A percentile compares a stretch with the other conserved stretches of the same genome.
Conservation (phyloP, 2,329 filamentous ascomycete genomes). For the Chaetothyriales sp. region DNA sequence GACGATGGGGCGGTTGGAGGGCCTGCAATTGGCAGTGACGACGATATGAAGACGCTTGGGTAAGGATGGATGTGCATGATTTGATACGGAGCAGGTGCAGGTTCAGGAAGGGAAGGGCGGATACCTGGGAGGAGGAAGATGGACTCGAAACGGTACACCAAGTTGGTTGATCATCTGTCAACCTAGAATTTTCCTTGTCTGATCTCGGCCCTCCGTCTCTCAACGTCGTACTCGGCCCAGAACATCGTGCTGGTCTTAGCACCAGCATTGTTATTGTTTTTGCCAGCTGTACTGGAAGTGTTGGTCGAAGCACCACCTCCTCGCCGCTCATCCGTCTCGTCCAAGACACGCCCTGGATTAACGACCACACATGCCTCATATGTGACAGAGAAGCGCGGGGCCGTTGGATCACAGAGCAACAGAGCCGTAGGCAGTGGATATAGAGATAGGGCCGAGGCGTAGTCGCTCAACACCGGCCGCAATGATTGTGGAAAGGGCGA, state of each 20-base stretch:
- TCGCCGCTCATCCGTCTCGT: slow-evolving; percentile 29
- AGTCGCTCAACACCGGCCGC: slow-evolving; percentile 83
- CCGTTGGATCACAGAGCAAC: slow-evolving; percentile 67
- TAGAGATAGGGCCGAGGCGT: slow-evolving; percentile 56
- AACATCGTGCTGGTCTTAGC: not conserved
- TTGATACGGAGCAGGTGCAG: not conserved
- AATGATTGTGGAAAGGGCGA: slow-evolving; percentile 69
- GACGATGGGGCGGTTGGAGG: slow-evolving; percentile 13
- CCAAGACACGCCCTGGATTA: slow-evolving; percentile 68
- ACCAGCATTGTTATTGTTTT: not conserved
- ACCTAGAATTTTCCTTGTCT: slow-evolving; percentile 19
- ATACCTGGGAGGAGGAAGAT: not conserved
- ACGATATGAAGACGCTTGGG: not conserved
- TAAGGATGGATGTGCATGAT: not conserved
- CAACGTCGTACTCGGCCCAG: slow-evolving; percentile 78
- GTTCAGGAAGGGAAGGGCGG: too few species aligned
- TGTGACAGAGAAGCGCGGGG: slow-evolving; percentile 68
- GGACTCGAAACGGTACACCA: too few species aligned
- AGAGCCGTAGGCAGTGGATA: slow-evolving; percentile 80
- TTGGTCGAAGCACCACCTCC: slow-evolving; percentile 41
- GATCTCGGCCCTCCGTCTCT: slow-evolving; percentile 43
- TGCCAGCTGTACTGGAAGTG: not conserved
- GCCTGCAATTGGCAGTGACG: slow-evolving; percentile 6
- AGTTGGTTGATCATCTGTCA: too few species aligned
- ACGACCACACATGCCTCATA: slow-evolving; percentile 94